A percentile compares a stretch with the other conserved stretches of the same genome.
Evolutionary conservation across 2,329 filamentous ascomycete species (phyloP).

Genomic region (Fusarium paranaense): DNA sequence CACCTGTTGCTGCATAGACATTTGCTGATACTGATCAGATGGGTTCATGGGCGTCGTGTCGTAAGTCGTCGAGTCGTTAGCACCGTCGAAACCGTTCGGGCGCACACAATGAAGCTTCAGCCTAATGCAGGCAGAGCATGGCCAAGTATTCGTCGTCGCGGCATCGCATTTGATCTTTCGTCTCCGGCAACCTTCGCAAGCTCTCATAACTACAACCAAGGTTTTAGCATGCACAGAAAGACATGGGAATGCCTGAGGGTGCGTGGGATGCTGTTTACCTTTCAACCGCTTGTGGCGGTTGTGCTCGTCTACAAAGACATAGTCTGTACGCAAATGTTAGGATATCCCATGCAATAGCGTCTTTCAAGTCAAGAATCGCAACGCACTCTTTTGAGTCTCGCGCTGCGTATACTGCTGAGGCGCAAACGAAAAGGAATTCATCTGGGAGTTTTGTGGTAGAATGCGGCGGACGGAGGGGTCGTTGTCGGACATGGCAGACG

Average conservation of each 20-base stretch:
- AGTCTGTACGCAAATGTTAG: constrained; percentile 69
- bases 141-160: constrained; percentile 97
- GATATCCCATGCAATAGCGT: neutral
- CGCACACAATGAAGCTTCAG: constrained; percentile 94
- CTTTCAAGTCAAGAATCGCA: neutral
- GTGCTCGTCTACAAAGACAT: constrained; percentile 99
- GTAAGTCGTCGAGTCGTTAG: constrained; percentile 52
- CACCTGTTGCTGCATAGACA: constrained; percentile 62
- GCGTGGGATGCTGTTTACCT: constrained; percentile 65
- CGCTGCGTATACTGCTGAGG: constrained; percentile 67
- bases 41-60: constrained; percentile 49
- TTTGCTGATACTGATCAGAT: constrained; percentile 58
- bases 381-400: constrained; percentile 87
- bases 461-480: constrained; percentile 72
- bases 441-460: constrained; percentile 68
- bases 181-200: constrained; percentile 93
- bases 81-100: constrained; percentile 77
- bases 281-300: constrained; percentile 97
- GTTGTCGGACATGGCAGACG: constrained; percentile 65
- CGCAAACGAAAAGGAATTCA: constrained; percentile 83
- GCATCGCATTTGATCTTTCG: constrained; percentile 99
- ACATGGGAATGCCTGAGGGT: neutral
- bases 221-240: constrained; percentile 14
- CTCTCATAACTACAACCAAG: constrained; percentile 82
- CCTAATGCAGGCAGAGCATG: constrained; percentile 91